Conservation (phyloP, 306 rosid species). For the Begonia fuchsioides region DNA sequence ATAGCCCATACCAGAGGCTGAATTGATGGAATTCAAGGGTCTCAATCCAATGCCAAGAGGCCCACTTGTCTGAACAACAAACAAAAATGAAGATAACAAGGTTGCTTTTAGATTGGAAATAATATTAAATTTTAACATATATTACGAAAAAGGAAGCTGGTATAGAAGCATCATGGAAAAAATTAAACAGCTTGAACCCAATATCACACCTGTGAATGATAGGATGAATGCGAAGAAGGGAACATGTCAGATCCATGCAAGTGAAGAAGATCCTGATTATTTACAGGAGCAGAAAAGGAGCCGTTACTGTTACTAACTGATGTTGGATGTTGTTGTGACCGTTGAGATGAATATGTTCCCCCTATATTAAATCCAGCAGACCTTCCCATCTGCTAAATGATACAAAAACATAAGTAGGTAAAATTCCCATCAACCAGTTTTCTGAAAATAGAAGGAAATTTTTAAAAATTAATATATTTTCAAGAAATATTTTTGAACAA, state of each 20-base stretch:
- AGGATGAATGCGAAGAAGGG: slow-evolving; percentile 76
- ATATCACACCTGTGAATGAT: slow-evolving; percentile 75
- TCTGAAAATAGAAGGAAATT: no score
- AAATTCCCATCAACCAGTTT: neutral
- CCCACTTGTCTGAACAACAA: slow-evolving; percentile 50
- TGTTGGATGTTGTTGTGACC: slow-evolving; percentile 78
- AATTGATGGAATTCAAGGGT: slow-evolving; percentile 61
- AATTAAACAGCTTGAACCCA: no score
- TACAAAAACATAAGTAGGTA: no score
- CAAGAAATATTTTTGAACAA: no score
- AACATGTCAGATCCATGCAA: slow-evolving; percentile 78
- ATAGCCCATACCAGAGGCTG: slow-evolving; percentile 80
- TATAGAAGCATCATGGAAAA: neutral
- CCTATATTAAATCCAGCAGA: slow-evolving; percentile 80
- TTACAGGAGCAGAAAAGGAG: slow-evolving; percentile 60
- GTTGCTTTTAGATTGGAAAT: neutral
- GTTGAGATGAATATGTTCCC: slow-evolving; percentile 64
- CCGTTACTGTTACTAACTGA: slow-evolving; percentile 65
- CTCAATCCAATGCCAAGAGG: slow-evolving; percentile 96
- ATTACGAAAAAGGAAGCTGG: no score
- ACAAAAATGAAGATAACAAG: slow-evolving; percentile 7
- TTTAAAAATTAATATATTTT: no score
- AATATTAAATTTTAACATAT: no score
- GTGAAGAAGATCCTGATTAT: slow-evolving; percentile 91
- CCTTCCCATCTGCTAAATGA: slow-evolving; percentile 60